A percentile compares a stretch with the other conserved stretches of the same genome.
Conservation (phyloP, 1,139 yeast genomes). For the Yamadazyma triangularis region DNA sequence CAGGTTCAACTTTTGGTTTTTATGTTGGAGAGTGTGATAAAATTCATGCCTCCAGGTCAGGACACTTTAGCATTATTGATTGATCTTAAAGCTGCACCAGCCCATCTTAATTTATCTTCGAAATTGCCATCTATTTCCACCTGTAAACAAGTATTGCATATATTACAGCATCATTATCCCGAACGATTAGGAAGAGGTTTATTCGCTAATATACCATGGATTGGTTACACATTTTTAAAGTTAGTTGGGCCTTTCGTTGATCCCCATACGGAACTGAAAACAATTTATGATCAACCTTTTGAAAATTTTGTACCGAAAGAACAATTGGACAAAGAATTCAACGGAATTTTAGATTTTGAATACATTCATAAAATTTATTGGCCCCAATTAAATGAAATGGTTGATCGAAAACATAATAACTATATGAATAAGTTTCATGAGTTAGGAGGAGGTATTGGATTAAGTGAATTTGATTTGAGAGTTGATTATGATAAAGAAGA, state of each 20-base stretch:
- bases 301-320: slow-evolving; percentile 41
- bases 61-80: slow-evolving; percentile 44
- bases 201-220: slow-evolving; percentile 45
- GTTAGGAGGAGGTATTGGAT: slow-evolving; percentile 38
- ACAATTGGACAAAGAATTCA: slow-evolving; percentile 45
- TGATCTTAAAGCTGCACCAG: slow-evolving; percentile 34
- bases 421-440: slow-evolving; percentile 35
- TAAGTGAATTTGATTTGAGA: slow-evolving; percentile 70
- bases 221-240: slow-evolving; percentile 45
- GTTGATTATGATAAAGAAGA: slow-evolving; percentile 42
- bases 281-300: slow-evolving; percentile 46
- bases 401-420: slow-evolving; percentile 30
- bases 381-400: slow-evolving; percentile 39
- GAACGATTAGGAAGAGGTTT: slow-evolving; percentile 46
- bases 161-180: slow-evolving; percentile 55
- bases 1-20: slow-evolving; percentile 49
- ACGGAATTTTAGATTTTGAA: slow-evolving; percentile 39
- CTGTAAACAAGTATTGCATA: slow-evolving; percentile 70
- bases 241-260: slow-evolving; percentile 47
- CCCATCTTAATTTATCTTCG: neutral
- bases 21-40: slow-evolving; percentile 45
- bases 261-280: slow-evolving; percentile 46
- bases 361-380: slow-evolving; percentile 42
- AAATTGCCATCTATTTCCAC: slow-evolving; percentile 82
- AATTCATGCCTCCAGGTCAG: slow-evolving; percentile 48